Conservation (phyloP, 257 asterid species). For the Knoxia roxburghii region DNA sequence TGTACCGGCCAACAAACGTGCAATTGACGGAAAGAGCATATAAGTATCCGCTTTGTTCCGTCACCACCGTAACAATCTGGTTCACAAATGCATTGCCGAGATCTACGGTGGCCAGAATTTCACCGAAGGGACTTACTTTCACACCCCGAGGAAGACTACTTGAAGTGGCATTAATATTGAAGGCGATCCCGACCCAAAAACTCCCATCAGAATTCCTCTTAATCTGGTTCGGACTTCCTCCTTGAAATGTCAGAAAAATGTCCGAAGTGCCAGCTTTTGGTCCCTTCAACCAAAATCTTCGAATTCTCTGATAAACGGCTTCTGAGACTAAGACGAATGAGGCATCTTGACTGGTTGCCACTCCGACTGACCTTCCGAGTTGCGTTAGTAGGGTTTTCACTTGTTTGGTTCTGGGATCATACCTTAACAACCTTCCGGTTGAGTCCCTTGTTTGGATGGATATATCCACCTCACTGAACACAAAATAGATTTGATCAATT, state of each 20-base stretch:
- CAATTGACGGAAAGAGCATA: slow-evolving; percentile 17
- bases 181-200: slow-evolving; percentile 6
- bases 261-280: slow-evolving; percentile 1
- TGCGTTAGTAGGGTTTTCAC: not conserved
- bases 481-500: too few species aligned
- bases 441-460: slow-evolving; percentile 13
- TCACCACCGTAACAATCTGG: slow-evolving; percentile 18
- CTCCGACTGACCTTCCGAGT: slow-evolving; percentile 1
- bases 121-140: not conserved
- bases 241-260: slow-evolving; percentile 4
- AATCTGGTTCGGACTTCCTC: slow-evolving; percentile 12
- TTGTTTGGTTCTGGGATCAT: not conserved
- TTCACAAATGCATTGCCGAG: not conserved
- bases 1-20: slow-evolving; percentile 18
- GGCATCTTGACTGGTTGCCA: not conserved
- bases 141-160: slow-evolving; percentile 7
- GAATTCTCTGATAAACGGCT: not conserved
- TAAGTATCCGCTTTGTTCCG: slow-evolving; percentile 20
- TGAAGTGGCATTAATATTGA: slow-evolving; percentile 8
- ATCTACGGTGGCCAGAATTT: slow-evolving; percentile 4
- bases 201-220: slow-evolving; percentile 7
- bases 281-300: slow-evolving; percentile 9
- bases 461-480: not conserved
- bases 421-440: slow-evolving; percentile 7
- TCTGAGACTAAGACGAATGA: slow-evolving; percentile 8